These are phyloP conservation scores for Agarophyton chilense DNA, from an alignment of 23 red algal genomes.

Conservation along the genomic window DNA sequence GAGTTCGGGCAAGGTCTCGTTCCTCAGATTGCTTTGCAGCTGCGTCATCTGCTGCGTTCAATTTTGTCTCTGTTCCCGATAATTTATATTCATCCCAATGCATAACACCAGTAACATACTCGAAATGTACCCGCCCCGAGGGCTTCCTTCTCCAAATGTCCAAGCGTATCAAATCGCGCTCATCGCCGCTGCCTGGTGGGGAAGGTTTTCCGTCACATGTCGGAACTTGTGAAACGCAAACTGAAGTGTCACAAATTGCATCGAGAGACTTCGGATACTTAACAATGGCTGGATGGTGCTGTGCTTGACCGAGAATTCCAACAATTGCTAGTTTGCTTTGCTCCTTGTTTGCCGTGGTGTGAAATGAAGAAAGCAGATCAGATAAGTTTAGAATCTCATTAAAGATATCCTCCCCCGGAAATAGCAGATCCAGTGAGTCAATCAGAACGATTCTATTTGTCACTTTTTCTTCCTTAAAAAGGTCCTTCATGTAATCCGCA, in stretches of 20 bases:
- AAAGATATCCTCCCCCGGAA: constrained; percentile 5
- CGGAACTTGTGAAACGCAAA: constrained; percentile 15
- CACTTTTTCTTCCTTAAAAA: neutral
- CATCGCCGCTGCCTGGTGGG: neutral
- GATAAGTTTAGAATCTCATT: constrained; percentile 3
- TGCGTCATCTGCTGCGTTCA: neutral
- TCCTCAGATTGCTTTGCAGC: neutral
- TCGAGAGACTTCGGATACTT: neutral
- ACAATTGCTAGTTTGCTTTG: neutral
- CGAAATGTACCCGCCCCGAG: constrained; percentile 45
- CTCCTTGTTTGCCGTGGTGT: neutral
- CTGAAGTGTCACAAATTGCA: constrained; percentile 11
- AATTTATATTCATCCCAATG: neutral
- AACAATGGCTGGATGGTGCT: neutral
- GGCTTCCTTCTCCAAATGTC: constrained; percentile 34
- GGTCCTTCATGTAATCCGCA: neutral
- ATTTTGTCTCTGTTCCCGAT: neutral
- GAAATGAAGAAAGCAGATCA: neutral
- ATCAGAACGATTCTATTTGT: constrained; percentile 7
- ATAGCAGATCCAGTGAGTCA: constrained; percentile 17
- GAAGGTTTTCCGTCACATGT: neutral
- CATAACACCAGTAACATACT: neutral
- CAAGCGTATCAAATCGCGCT: constrained; percentile 3
- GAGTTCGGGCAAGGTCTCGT: neutral
- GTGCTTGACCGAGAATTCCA: neutral